Conservation (phyloP, 257 asterid genomes). For the Penstemon newberryi region DNA sequence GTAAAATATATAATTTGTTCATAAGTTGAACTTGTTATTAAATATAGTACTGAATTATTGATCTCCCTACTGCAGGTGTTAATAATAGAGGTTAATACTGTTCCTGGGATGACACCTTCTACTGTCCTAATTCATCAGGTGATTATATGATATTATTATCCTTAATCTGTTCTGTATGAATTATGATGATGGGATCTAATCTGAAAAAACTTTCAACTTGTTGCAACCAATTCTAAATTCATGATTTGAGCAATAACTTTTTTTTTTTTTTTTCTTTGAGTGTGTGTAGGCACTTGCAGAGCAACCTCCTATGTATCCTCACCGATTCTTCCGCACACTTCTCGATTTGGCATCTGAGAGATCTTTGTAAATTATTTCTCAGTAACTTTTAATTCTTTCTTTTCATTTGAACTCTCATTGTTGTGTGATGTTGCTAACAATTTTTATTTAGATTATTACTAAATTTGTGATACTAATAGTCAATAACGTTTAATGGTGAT, state of each 20-base stretch:
- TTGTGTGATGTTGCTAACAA: no score
- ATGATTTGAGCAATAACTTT: no score
- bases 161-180: neutral
- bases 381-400: no score
- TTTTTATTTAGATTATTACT: no score
- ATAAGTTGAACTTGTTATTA: neutral
- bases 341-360: conserved; percentile 72
- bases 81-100: conserved; percentile 81
- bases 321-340: conserved; percentile 67
- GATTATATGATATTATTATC: conserved; percentile 12
- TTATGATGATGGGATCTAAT: neutral
- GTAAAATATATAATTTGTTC: no score
- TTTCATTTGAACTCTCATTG: no score
- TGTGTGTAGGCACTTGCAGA: conserved; percentile 70
- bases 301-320: conserved; percentile 83
- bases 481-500: no score
- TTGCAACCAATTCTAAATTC: no score
- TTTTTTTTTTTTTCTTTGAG: neutral
- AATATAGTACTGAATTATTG: neutral
- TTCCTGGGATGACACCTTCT: conserved; percentile 97
- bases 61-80: conserved; percentile 52
- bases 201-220: no score
- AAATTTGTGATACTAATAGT: no score
- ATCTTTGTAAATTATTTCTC: neutral
- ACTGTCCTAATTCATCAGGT: conserved; percentile 94